These are phyloP conservation scores for Spathaspora arborariae DNA, from an alignment of 805 yeast species.

Conservation along the genomic window DNA sequence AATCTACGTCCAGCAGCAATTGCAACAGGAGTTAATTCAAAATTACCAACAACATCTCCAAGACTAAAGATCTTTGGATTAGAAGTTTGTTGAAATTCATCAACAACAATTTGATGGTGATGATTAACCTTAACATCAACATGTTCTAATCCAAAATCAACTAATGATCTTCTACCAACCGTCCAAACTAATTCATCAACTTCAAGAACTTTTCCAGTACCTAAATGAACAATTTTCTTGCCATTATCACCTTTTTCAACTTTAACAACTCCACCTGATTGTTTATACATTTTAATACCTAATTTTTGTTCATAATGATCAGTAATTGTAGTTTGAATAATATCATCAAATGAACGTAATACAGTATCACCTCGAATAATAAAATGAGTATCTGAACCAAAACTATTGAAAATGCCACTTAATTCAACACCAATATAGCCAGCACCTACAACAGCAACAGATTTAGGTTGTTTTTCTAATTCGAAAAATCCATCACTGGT, in stretches of 20 bases:
- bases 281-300: conserved; percentile 79
- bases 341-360: conserved; percentile 79
- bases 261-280: conserved; percentile 41
- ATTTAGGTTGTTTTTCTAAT: conserved; percentile 77
- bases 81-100: conserved; percentile 83
- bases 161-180: conserved; percentile 78
- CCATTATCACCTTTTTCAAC: conserved; percentile 32
- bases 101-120: conserved; percentile 65
- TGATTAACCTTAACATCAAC: conserved; percentile 65
- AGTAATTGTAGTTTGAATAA: conserved; percentile 76
- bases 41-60: conserved; percentile 92
- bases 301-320: conserved; percentile 68
- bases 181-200: conserved; percentile 93
- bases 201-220: conserved; percentile 34
- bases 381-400: conserved; percentile 83
- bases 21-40: conserved; percentile 96
- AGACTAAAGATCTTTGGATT: conserved; percentile 71
- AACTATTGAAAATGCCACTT: conserved; percentile 88
- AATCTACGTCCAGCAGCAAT: conserved; percentile 97
- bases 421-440: conserved; percentile 97
- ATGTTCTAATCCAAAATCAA: conserved; percentile 71
- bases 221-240: conserved; percentile 33
- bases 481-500: conserved; percentile 90
- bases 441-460: conserved; percentile 94
- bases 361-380: conserved; percentile 90